These are phyloP conservation scores for Neoscytalidium dimidiatum DNA, from an alignment of 2,329 filamentous ascomycete genomes.

Conservation along the genomic window DNA sequence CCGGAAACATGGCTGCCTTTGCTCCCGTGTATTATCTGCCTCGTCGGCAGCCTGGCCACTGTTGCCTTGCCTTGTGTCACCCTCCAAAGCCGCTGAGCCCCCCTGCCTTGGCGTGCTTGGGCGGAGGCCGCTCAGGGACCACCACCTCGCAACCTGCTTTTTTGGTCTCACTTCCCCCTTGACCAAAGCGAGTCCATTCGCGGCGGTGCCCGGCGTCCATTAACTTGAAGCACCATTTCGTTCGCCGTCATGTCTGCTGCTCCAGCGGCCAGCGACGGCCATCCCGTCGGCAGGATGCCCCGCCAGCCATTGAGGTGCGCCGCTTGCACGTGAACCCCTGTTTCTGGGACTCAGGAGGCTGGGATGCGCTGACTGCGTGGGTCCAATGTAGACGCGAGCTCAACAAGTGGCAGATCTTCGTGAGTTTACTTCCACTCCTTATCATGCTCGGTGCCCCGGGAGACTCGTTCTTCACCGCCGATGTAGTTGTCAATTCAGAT, in stretches of 20 bases:
- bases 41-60: background rate
- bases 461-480: background rate
- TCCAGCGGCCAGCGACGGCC: background rate
- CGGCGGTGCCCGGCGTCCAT: no score
- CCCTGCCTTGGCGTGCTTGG: background rate
- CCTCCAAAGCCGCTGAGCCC: background rate
- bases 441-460: background rate
- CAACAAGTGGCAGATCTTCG: conserved; percentile 12
- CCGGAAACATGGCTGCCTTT: background rate
- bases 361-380: background rate
- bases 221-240: background rate
- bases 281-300: background rate
- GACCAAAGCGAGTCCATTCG: background rate
- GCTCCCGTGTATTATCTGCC: no score
- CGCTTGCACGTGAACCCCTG: background rate
- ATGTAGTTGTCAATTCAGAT: no score
- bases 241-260: background rate
- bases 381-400: conserved; percentile 2
- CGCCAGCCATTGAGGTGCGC: background rate
- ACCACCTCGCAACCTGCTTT: background rate
- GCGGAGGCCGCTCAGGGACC: background rate
- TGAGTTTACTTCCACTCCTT: background rate
- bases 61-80: background rate
- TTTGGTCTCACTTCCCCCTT: background rate
- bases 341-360: background rate